Evolutionary conservation across 352 stramenopile genomes (phyloP), one percentile per base, ranked within the genome.

Genomic region (Phytophthora vignae): DNA sequence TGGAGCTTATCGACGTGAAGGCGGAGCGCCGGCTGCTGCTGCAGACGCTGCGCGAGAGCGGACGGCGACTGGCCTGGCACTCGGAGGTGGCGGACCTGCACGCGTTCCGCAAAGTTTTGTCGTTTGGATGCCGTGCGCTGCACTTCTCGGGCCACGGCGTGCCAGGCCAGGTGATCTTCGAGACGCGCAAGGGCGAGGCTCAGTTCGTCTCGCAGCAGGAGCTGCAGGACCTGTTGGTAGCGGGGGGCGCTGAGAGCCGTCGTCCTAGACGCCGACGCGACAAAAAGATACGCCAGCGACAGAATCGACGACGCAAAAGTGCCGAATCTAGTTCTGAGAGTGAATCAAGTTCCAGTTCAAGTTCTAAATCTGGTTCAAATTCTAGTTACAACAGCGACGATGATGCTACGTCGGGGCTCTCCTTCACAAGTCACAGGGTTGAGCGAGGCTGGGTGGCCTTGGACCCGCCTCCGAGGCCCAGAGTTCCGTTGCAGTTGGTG

Each of bases 1-100:
- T 95, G n/a, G 88, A 94, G 74, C 91, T 95, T 73, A 91, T 95
- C 74, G 88, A 92, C 74, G 88, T 95, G 29, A 88, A 90, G 54
- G 74, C 89, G 48, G 88, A 95, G 79, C 85, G 88, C 27, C 83
- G 82, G 55, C 77, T 95, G 62, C 82, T 95, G 29, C 73, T 90
- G 56, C 84, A 93, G 62, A 94, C 86, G 40, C 56, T 95, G 46
- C 84, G 85, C 29, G 88, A 95, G 66, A 81, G 74, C 60, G 79
- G 85, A 46, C 83, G 84, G 25, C 78, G 77, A 27, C 82, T 95
- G 58, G 77, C 83, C 50, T 95, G 88, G 88, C 88, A 90, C 64
- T 91, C 80, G 53, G 84, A 95, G 67, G 88, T 95, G 44, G 88
- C 88, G 0, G 85, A 95, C 62, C 65, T 95, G 15, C 88, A 95